A percentile compares a stretch with the other conserved stretches of the same genome.
Conservation (phyloP, 1,284 basidiomycete genomes). For the Heterobasidion parviporum region DNA sequence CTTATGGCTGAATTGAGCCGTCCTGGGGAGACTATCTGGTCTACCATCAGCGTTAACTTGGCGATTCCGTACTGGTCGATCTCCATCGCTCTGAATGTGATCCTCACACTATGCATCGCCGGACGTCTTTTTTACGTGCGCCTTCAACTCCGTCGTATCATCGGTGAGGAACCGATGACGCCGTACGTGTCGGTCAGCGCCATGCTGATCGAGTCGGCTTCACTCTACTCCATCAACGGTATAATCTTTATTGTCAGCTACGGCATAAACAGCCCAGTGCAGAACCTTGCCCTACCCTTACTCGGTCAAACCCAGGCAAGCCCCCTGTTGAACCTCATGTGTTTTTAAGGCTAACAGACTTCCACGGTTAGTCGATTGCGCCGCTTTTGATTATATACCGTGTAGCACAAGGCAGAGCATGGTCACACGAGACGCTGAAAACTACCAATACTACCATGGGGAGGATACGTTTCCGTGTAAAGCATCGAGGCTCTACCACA, state of each 20-base stretch:
- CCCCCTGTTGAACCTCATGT: neutral
- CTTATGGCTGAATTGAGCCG: neutral
- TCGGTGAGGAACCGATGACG: neutral
- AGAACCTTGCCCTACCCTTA: neutral
- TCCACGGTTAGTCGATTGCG: neutral
- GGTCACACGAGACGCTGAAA: neutral
- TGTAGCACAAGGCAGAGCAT: neutral
- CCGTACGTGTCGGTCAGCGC: conserved; percentile 12
- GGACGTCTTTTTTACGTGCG: conserved; percentile 6
- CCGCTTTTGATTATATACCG: neutral
- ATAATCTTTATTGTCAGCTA: conserved; percentile 8
- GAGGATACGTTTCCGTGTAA: too few species aligned
- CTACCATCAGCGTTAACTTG: conserved; percentile 1
- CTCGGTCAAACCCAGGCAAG: neutral
- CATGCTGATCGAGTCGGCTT: conserved; percentile 16
- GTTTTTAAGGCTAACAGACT: neutral
- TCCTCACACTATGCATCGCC: conserved; percentile 16
- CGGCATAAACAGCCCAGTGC: conserved; percentile 4
- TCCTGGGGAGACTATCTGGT: neutral
- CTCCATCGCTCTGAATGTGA: conserved; percentile 15
- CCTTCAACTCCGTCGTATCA: neutral
- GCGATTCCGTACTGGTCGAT: conserved; percentile 15
- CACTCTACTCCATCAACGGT: conserved; percentile 11
- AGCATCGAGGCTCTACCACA: too few species aligned
- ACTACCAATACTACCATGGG: too few species aligned